Percentiles rank a stretch among this genome's conserved stretches.
These are phyloP conservation scores for Ceratobasidium sp. DNA, from an alignment of 1,284 basidiomycete genomes.

Conservation along the genomic window DNA sequence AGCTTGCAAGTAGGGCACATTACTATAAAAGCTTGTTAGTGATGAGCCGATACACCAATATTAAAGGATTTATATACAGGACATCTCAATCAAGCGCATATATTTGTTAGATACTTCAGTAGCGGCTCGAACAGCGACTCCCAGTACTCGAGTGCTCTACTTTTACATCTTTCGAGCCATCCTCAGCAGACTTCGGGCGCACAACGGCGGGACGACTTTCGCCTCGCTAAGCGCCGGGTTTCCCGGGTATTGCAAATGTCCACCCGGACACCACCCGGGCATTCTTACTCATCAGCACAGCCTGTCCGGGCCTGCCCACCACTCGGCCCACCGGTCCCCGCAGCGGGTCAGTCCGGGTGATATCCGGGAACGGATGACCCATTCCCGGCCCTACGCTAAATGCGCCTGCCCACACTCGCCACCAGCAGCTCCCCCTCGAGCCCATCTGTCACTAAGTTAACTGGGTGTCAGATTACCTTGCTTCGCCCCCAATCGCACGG, in stretches of 20 bases:
- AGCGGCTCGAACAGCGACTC: neutral
- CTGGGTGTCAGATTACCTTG: neutral
- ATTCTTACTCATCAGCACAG: no score
- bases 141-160: no score
- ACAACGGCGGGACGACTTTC: constrained; percentile 7
- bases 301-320: no score
- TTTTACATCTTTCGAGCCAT: neutral
- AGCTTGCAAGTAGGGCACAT: constrained; percentile 18
- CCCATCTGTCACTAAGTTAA: neutral
- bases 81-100: constrained; percentile 28
- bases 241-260: neutral
- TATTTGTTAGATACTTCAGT: constrained; percentile 16
- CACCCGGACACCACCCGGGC: no score
- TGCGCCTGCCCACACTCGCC: no score
- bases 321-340: no score
- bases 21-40: neutral
- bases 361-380: no score
- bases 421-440: neutral
- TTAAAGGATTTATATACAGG: neutral
- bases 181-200: neutral
- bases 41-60: neutral
- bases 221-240: constrained; percentile 19
- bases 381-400: no score
- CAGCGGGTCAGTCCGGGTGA: no score
- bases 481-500: neutral